Evolutionary conservation across 1,139 yeast genomes (phyloP), one percentile per base, ranked within the genome.

Genomic region (Eremothecium cymbalariae): DNA sequence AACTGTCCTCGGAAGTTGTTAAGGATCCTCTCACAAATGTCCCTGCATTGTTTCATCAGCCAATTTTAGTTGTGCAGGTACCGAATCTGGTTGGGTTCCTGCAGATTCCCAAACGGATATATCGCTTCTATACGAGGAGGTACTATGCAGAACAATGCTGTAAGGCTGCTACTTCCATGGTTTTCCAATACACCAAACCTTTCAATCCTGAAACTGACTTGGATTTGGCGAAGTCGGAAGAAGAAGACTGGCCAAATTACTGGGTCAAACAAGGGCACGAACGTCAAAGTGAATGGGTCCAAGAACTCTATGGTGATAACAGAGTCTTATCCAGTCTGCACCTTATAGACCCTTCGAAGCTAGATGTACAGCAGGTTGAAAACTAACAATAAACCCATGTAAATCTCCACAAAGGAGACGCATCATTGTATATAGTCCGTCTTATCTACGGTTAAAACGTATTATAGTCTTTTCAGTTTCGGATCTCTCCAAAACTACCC

Each of bases 221-320:
- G 26, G 63, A 66, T 25, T 59, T 70, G 47, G 81, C 77, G 7
- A 59, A 60, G 24, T 75, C 66, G 27, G 98, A 93, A 56, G 97
- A 90, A 55, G 55, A 61, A 12, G 94, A 85, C 47, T 93, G 99
- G 99, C 96, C 97, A 15, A 64, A 65, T 42, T 70, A 72, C 42
- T 93, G 96, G 95, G 81, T 83, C 28, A 69, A 74, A 43, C 70
- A 67, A 43, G 95, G 94, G 12, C 55, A 62, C 32, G 80, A 74
- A 38, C 78, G 74, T 49, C 64, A 72, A 27, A 80, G 94, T 41
- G 97, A 88, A 56, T 90, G 98, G 98, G 77, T 81, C 37, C 77
- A 77, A 54, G 90, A 81, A 15, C 63, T 86, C 38, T 66, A 59
- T 11, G 74, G 73, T 17, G 97, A 90, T 53, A 74, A 72, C 11